Percentiles rank a stretch among this genome's conserved stretches.
phyloP scores from a whole-genome alignment of 148 eudicot species.

The Drosera capensis region DNA sequence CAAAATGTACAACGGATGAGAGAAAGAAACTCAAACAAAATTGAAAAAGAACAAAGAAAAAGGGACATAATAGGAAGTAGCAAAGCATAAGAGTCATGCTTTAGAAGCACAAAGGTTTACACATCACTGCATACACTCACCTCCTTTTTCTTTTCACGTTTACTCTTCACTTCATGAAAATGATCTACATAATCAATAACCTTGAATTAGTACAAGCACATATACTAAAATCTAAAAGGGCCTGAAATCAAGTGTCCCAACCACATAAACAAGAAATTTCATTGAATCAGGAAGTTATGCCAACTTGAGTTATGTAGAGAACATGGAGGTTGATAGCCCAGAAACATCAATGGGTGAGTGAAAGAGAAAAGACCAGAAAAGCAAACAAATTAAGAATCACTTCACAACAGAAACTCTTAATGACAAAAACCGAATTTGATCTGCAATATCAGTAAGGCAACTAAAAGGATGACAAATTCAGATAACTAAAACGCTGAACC shows the following conservation, averaged over 20 bases:
- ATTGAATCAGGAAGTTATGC: no score
- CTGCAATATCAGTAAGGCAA: no score
- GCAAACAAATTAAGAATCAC: no score
- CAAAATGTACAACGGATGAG: not conserved
- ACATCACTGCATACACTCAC: constrained; percentile 31
- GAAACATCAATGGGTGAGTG: no score
- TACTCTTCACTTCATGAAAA: constrained; percentile 98
- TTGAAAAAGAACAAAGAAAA: no score
- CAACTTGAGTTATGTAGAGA: no score
- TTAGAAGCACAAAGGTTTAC: constrained; percentile 3
- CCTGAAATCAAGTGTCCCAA: no score
- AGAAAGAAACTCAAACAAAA: not conserved
- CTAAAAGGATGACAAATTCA: no score
- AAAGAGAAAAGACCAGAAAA: no score
- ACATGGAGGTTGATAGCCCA: no score
- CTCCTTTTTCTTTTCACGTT: constrained; percentile 98
- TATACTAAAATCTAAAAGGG: constrained; percentile 2
- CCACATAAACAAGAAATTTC: no score
- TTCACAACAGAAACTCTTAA: not conserved
- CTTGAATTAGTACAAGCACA: constrained; percentile 20
- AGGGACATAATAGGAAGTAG: not conserved
- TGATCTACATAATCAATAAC: constrained; percentile 47
- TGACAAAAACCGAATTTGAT: not conserved
- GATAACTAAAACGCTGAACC: no score
- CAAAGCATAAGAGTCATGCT: not conserved